phyloP scores from a whole-genome alignment of 208 protist species.

The Angomonas deanei region DNA sequence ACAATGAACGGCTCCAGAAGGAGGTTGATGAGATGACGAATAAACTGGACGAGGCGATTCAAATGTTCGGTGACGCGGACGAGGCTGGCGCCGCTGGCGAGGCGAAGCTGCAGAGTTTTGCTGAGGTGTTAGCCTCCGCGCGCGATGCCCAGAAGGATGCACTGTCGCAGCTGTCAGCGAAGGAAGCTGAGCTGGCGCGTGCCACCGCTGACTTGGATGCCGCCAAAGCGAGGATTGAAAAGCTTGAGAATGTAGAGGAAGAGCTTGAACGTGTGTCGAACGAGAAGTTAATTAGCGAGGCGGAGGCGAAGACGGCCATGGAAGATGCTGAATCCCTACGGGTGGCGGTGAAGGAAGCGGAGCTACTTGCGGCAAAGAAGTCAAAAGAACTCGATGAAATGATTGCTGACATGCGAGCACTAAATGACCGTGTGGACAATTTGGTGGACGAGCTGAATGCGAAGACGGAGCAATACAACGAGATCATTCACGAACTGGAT shows the following conservation, averaged over 20 bases:
- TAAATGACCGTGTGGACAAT: constrained; percentile 38
- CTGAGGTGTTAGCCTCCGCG: constrained; percentile 15
- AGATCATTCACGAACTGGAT: constrained; percentile 61
- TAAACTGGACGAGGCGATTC: constrained; percentile 29
- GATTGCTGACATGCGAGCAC: constrained; percentile 25
- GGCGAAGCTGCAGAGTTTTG: too few relatives aligned
- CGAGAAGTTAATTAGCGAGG: constrained; percentile 20
- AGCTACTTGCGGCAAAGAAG: constrained; percentile 7
- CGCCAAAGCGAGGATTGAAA: constrained; percentile 3
- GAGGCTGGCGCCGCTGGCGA: too few relatives aligned
- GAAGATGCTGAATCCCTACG: constrained; percentile 18
- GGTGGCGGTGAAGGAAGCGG: constrained; percentile 7
- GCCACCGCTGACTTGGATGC: constrained; percentile 14
- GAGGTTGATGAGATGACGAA: constrained; percentile 29
- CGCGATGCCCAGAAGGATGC: constrained; percentile 24
- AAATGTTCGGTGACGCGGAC: too few relatives aligned
- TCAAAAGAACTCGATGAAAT: constrained; percentile 19
- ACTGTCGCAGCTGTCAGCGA: constrained; percentile 16
- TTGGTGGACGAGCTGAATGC: constrained; percentile 47
- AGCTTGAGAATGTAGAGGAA: too few relatives aligned
- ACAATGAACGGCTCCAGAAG: constrained; percentile 21
- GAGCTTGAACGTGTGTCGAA: constrained; percentile 16
- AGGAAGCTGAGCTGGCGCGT: constrained; percentile 23
- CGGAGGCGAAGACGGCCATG: constrained; percentile 18
- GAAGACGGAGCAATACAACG: constrained; percentile 53